These are phyloP conservation scores for Colletotrichum orchidophilum DNA, from an alignment of 2,329 filamentous ascomycete genomes.

Conservation along the genomic window DNA sequence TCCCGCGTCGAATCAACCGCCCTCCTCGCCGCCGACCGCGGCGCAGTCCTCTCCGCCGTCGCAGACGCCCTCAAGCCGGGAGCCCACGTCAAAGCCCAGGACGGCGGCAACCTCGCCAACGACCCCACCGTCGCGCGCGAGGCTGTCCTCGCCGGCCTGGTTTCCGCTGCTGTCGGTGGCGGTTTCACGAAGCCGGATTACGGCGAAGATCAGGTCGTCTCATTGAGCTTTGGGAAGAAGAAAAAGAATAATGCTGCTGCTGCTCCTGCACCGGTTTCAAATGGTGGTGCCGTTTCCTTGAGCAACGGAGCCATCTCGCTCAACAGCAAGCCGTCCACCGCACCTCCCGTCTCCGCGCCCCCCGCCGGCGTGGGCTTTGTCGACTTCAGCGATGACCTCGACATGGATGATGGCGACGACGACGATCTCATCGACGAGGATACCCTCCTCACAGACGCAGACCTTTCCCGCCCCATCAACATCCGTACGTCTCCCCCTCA, in stretches of 20 bases:
- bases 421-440: slow-evolving; percentile 95
- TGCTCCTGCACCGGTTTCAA: background rate
- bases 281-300: background rate
- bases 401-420: slow-evolving; percentile 72
- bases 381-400: slow-evolving; percentile 67
- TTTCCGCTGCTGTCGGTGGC: slow-evolving; percentile 64
- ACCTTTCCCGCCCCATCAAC: slow-evolving; percentile 79
- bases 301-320: slow-evolving; percentile 35
- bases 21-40: slow-evolving; percentile 66
- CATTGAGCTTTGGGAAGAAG: slow-evolving; percentile 52
- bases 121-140: slow-evolving; percentile 70
- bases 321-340: slow-evolving; percentile 49
- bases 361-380: slow-evolving; percentile 73
- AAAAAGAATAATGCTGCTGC: slow-evolving; percentile 42
- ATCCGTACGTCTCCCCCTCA: slow-evolving; percentile 72
- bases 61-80: slow-evolving; percentile 67
- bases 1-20: slow-evolving; percentile 68
- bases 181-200: slow-evolving; percentile 79
- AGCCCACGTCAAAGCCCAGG: slow-evolving; percentile 74
- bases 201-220: slow-evolving; percentile 65
- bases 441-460: slow-evolving; percentile 83
- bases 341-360: slow-evolving; percentile 51
- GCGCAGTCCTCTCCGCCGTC: slow-evolving; percentile 74
- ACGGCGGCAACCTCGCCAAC: slow-evolving; percentile 64
- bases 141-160: slow-evolving; percentile 83